Conservation (phyloP, 2,329 filamentous ascomycete species). For the Colletotrichum cordylinicola region DNA sequence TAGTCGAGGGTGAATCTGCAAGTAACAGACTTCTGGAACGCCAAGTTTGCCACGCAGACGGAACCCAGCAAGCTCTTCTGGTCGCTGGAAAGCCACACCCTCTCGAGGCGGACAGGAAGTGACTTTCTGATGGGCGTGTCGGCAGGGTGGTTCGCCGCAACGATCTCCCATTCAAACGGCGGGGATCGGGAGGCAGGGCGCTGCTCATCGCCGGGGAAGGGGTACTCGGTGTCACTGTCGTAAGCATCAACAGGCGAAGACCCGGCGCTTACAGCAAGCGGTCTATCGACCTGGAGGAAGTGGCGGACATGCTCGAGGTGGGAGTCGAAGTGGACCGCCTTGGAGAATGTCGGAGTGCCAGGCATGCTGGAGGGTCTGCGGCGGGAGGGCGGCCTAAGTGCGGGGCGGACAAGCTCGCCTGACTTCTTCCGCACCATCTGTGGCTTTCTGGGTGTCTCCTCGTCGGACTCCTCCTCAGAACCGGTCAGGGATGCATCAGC, state of each 20-base stretch:
- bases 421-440: conserved; percentile 98
- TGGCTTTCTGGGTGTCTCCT: conserved; percentile 67
- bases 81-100: conserved; percentile 85
- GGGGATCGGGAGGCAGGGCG: conserved; percentile 45
- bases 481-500: conserved; percentile 53
- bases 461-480: conserved; percentile 69
- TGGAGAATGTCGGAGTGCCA: conserved; percentile 92
- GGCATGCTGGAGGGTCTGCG: conserved; percentile 95
- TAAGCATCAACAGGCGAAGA: conserved; percentile 91
- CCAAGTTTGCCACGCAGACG: conserved; percentile 84
- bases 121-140: conserved; percentile 67
- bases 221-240: conserved; percentile 88
- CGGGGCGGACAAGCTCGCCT: conserved; percentile 92
- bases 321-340: conserved; percentile 98
- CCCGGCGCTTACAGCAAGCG: conserved; percentile 93
- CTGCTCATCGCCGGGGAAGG: conserved; percentile 69
- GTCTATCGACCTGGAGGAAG: conserved; percentile 91
- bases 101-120: conserved; percentile 80
- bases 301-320: conserved; percentile 96
- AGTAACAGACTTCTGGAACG: conserved; percentile 88
- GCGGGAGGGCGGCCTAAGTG: conserved; percentile 78
- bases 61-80: conserved; percentile 86
- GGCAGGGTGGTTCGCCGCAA: conserved; percentile 68
- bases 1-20: conserved; percentile 96
- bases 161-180: conserved; percentile 86